phyloP scores from a whole-genome alignment of 176 grass and related monocot species.

The Pharus latifolius region DNA sequence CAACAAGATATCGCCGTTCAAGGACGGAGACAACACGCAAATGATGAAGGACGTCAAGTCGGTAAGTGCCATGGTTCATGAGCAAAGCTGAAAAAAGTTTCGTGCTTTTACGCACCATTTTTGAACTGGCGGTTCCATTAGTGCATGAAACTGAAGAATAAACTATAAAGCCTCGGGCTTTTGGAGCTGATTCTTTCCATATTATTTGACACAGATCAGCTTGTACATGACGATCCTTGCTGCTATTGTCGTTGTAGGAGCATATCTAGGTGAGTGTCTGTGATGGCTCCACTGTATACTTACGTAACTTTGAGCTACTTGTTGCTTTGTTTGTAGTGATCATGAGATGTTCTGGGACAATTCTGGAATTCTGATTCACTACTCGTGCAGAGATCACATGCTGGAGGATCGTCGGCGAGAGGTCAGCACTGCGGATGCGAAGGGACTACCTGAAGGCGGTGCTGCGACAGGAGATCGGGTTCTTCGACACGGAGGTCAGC shows the following conservation, averaged over 20 bases:
- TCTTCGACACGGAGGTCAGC: slow-evolving; percentile 68
- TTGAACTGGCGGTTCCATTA: too few species aligned
- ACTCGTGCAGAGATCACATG: slow-evolving; percentile 45
- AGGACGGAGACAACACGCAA: slow-evolving; percentile 15
- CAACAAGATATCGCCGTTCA: slow-evolving; percentile 37
- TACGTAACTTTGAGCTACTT: background rate
- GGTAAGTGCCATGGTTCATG: background rate
- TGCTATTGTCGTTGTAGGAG: slow-evolving; percentile 34
- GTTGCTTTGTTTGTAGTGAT: background rate
- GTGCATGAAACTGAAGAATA: too few species aligned
- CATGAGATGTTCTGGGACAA: background rate
- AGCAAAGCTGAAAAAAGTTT: background rate
- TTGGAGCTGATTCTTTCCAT: background rate
- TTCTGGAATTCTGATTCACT: background rate
- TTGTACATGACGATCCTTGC: slow-evolving; percentile 53
- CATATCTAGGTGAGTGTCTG: slow-evolving; percentile 35
- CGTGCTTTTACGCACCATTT: too few species aligned
- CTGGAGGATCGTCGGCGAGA: slow-evolving; percentile 57
- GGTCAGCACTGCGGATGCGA: slow-evolving; percentile 37
- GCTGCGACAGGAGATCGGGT: slow-evolving; percentile 59
- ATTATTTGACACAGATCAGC: slow-evolving; percentile 15
- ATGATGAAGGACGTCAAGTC: slow-evolving; percentile 57
- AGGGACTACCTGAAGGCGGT: slow-evolving; percentile 46
- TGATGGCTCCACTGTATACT: background rate
- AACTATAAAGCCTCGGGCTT: too few species aligned